Evolutionary conservation across 1,139 yeast genomes (phyloP).

Genomic region (Yamadazyma dendronema): DNA sequence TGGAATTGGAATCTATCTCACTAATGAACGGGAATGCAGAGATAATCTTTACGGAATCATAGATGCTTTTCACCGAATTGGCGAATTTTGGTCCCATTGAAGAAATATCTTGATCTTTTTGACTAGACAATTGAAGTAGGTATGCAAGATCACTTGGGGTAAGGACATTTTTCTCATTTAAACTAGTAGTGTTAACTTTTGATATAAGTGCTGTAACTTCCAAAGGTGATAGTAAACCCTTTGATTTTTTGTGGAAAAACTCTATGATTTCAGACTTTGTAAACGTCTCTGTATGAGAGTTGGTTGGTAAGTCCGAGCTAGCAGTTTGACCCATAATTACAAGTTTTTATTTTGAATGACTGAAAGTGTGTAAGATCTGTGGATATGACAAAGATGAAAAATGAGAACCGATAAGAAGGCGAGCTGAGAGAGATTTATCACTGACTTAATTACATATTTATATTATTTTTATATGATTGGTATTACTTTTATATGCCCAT

Average conservation of each 20-base stretch:
- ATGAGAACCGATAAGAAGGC: neutral
- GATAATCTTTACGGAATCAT: constrained; percentile 24
- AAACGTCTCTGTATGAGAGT: neutral
- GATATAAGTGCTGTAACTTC: constrained; percentile 24
- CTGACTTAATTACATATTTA: too few relatives aligned
- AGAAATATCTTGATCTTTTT: constrained; percentile 10
- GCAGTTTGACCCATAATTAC: neutral
- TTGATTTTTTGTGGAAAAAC: constrained; percentile 21
- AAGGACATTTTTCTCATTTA: constrained; percentile 19
- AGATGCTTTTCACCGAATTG: constrained; percentile 17
- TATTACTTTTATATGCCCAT: too few relatives aligned
- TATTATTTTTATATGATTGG: too few relatives aligned
- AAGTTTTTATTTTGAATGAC: too few relatives aligned
- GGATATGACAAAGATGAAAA: neutral
- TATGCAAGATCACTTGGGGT: constrained; percentile 22
- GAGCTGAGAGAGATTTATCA: too few relatives aligned
- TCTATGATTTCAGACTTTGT: constrained; percentile 18
- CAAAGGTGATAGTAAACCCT: constrained; percentile 21
- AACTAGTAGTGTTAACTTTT: constrained; percentile 21
- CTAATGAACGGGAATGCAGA: constrained; percentile 34
- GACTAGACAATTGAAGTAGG: constrained; percentile 19
- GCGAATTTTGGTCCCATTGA: constrained; percentile 8
- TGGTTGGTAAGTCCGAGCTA: neutral
- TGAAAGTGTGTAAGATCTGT: too few relatives aligned
- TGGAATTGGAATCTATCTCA: constrained; percentile 11